These are phyloP conservation scores for Nasturtium officinale DNA, from an alignment of 345 rosid species.

Conservation along the genomic window DNA sequence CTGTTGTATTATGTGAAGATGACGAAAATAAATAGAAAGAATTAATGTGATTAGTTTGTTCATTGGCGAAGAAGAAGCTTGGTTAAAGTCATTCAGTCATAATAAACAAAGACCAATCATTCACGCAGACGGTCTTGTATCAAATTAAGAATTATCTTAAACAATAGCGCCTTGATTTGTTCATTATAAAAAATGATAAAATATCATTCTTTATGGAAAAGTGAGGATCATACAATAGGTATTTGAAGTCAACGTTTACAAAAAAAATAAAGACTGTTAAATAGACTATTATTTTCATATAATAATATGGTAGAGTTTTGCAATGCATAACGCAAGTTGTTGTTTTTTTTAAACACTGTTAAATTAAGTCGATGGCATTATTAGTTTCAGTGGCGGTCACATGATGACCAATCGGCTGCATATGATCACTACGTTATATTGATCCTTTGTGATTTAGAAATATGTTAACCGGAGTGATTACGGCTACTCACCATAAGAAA, in stretches of 20 bases:
- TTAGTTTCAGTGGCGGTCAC: slow-evolving; percentile 5
- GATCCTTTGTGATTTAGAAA: background rate
- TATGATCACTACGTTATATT: background rate
- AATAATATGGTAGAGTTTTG: slow-evolving; percentile 5
- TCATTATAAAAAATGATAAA: slow-evolving; percentile 5
- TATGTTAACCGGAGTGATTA: background rate
- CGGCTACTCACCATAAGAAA: background rate
- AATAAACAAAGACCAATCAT: slow-evolving; percentile 26
- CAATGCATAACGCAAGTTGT: no score
- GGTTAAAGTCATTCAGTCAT: background rate
- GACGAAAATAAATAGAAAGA: slow-evolving; percentile 15
- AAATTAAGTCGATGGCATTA: slow-evolving; percentile 4
- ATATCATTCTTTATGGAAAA: background rate
- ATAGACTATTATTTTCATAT: no score
- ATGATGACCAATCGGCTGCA: slow-evolving; percentile 4
- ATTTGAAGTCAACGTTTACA: slow-evolving; percentile 27
- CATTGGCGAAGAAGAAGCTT: slow-evolving; percentile 32
- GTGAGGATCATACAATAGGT: slow-evolving; percentile 9
- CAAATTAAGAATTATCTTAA: background rate
- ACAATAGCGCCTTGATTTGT: background rate
- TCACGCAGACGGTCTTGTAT: slow-evolving; percentile 6
- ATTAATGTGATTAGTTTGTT: background rate
- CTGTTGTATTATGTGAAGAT: slow-evolving; percentile 1
- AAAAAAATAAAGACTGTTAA: background rate
- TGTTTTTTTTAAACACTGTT: no score